Evolutionary conservation across 2,329 filamentous ascomycete species (phyloP), one percentile per base, ranked within the genome.

Genomic region (Sporothrix sp.): DNA sequence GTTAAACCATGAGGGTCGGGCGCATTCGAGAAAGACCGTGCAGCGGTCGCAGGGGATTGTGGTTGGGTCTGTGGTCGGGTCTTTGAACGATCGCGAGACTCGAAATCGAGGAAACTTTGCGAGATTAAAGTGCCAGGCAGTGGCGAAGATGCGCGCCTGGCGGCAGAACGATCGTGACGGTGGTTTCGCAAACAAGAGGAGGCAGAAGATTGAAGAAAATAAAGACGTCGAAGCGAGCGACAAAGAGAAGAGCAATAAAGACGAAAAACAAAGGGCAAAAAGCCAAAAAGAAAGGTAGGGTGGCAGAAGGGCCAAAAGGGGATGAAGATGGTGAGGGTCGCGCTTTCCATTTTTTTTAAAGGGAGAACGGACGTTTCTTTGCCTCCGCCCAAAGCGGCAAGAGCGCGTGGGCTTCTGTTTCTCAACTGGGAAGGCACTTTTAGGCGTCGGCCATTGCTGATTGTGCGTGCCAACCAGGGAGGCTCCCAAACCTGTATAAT

Each of bases 221-320:
- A 36, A 37, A 18, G 13, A 36, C 13, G 32, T 32, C 23, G 48
- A 37, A 50, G 48, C 30, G 32, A 50, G 38, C 38, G 39, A 49
- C 47, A 43, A 28, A 35, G 46, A 40, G 40, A 20, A 14, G 13
- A 7, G 11, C 8, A 28, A 18, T 16, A 47, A 38, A 9, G 16
- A 30, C 36, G 28, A 23, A 13, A 30, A 23, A 21, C 2, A 47
- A 38, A 30, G 16, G 6, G 28, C 23, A 16, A 43, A 38, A 30
- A 16, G 16, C 9, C 33, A 30, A 30, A 39, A 35, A 28, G 16
- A 27, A 28, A 10, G 39, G 37, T 9, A 18, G 11, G 40, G n/a
- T 21, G 11, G 36, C 18, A 37, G 36, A 48, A 21, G 27, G 18
- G 10, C n/a, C 14, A 23, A 38, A 33, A 27, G 20, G 32, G 20